Evolutionary conservation across 2,329 filamentous ascomycete genomes (phyloP).

Genomic region (Penicillium olsonii): DNA sequence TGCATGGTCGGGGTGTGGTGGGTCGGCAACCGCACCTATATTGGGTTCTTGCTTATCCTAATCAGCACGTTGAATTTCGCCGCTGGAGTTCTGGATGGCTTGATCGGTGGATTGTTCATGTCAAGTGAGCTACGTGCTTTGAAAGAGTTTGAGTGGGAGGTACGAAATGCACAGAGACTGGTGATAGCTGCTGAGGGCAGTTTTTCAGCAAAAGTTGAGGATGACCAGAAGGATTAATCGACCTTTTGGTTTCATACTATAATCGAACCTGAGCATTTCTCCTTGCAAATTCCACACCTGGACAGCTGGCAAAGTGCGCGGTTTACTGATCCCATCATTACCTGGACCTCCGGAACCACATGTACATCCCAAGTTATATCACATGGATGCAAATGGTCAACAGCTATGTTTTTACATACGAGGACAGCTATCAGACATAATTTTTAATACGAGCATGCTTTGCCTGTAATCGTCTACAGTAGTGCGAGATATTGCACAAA

Average conservation of each 20-base stretch:
- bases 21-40: conserved; percentile 67
- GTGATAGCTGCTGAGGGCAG: conserved; percentile 18
- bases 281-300: no score
- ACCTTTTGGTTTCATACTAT: background rate
- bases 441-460: no score
- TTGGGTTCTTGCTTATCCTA: conserved; percentile 78
- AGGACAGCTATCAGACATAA: no score
- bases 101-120: conserved; percentile 86
- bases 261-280: no score
- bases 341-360: no score
- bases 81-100: conserved; percentile 76
- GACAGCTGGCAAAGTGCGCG: no score
- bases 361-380: no score
- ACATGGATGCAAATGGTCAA: no score
- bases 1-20: conserved; percentile 87
- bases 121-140: conserved; percentile 78
- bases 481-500: conserved; percentile 7
- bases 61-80: conserved; percentile 75
- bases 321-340: no score
- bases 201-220: background rate
- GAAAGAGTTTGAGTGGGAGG: conserved; percentile 92
- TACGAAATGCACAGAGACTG: conserved; percentile 63
- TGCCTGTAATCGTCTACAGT: background rate
- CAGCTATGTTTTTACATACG: no score
- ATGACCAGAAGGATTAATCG: background rate